These are phyloP conservation scores for Acacia crassicarpa DNA, from an alignment of 306 rosid genomes.

Conservation along the genomic window DNA sequence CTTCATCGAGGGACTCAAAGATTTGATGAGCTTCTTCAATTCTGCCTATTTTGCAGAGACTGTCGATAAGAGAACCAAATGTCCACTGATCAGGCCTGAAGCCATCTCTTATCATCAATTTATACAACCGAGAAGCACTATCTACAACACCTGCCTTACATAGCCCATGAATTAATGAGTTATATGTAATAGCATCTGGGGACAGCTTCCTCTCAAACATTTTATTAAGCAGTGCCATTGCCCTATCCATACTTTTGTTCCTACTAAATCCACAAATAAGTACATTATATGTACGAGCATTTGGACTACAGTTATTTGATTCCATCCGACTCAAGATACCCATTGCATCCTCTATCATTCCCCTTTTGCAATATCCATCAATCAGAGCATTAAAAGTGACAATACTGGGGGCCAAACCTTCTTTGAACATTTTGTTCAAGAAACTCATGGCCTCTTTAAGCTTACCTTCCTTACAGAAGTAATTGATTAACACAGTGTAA, in stretches of 20 bases:
- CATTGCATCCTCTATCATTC: constrained; percentile 58
- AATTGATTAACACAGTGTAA: constrained; percentile 60
- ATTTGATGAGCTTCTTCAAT: constrained; percentile 57
- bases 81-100: constrained; percentile 71
- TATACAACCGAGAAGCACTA: constrained; percentile 65
- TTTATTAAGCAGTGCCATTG: constrained; percentile 65
- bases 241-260: constrained; percentile 67
- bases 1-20: constrained; percentile 63
- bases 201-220: constrained; percentile 61
- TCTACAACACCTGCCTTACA: constrained; percentile 63
- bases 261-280: constrained; percentile 72
- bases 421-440: constrained; percentile 59
- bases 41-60: constrained; percentile 65
- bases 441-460: constrained; percentile 53
- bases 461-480: constrained; percentile 58
- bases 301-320: constrained; percentile 54
- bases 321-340: constrained; percentile 65
- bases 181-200: constrained; percentile 65
- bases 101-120: constrained; percentile 68
- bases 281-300: constrained; percentile 68
- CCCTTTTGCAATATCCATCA: constrained; percentile 67
- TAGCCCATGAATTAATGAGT: constrained; percentile 72
- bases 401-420: constrained; percentile 55
- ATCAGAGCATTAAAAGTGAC: constrained; percentile 74
- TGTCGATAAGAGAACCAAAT: constrained; percentile 48